A percentile compares a stretch with the other conserved stretches of the same genome.
Evolutionary conservation across 2,329 filamentous ascomycete genomes (phyloP).

Genomic region (Hypoxylon sp.): DNA sequence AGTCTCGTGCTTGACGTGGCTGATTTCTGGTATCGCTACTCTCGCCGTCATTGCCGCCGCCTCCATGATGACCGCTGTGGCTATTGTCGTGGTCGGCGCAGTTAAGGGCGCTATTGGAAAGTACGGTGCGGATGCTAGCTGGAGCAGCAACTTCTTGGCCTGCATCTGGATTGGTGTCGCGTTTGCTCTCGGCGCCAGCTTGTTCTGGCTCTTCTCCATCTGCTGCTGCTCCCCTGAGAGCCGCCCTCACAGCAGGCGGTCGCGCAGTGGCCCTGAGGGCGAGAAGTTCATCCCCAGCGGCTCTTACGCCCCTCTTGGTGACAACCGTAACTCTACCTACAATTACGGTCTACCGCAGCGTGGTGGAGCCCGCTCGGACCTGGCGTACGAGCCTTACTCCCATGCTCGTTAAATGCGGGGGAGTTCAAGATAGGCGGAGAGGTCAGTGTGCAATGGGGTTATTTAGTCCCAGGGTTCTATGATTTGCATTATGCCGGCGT

Average conservation of each 20-base stretch:
- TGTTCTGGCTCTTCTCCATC: conserved; percentile 93
- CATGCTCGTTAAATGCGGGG: conserved; percentile 63
- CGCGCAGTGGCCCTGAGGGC: conserved; percentile 55
- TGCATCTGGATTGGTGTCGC: conserved; percentile 84
- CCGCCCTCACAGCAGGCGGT: conserved; percentile 52
- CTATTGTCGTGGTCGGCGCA: conserved; percentile 76
- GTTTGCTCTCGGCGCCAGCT: conserved; percentile 79
- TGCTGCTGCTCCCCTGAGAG: conserved; percentile 87
- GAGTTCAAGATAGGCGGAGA: conserved; percentile 7
- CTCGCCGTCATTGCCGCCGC: conserved; percentile 73
- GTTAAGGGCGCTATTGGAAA: conserved; percentile 76
- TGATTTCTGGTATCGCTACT: conserved; percentile 77
- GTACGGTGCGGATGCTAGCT: conserved; percentile 77
- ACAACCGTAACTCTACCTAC: conserved; percentile 55
- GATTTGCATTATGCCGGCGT: conserved; percentile 51
- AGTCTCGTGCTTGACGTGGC: conserved; percentile 85
- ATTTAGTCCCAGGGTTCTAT: conserved; percentile 23
- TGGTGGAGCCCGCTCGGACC: conserved; percentile 62
- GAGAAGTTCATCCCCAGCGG: conserved; percentile 67
- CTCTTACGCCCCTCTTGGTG: conserved; percentile 63
- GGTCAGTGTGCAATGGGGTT: conserved; percentile 26
- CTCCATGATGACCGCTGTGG: conserved; percentile 80
- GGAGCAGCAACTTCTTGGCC: conserved; percentile 79
- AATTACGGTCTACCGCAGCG: conserved; percentile 59
- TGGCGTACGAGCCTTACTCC: conserved; percentile 76